phyloP scores from a whole-genome alignment of 208 protist species.

The Strigomonas culicis region DNA sequence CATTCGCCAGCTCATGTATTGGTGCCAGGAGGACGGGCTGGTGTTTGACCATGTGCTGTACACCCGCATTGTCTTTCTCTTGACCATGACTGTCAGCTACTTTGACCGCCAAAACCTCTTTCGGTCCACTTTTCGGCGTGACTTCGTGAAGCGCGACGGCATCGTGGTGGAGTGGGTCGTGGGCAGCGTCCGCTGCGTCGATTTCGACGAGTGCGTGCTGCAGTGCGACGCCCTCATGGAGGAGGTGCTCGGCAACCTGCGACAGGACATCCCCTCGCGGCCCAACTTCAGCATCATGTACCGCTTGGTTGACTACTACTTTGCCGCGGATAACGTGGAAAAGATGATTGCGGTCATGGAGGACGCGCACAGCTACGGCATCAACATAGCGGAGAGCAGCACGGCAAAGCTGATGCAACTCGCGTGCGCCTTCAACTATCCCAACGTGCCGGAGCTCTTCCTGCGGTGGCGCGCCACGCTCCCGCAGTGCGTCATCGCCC shows the following conservation, averaged over 20 bases:
- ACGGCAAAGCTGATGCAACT: slow-evolving; percentile 91
- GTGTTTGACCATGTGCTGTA: slow-evolving; percentile 88
- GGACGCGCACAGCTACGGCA: slow-evolving; percentile 67
- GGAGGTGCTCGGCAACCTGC: slow-evolving; percentile 74
- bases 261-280: slow-evolving; percentile 60
- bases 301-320: slow-evolving; percentile 90
- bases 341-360: slow-evolving; percentile 91
- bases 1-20: slow-evolving; percentile 66
- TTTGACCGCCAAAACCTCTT: slow-evolving; percentile 89
- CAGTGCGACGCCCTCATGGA: slow-evolving; percentile 86
- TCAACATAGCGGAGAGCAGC: slow-evolving; percentile 80
- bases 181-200: slow-evolving; percentile 54
- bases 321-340: slow-evolving; percentile 87
- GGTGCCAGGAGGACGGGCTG: slow-evolving; percentile 75
- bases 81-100: slow-evolving; percentile 89
- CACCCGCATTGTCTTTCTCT: slow-evolving; percentile 77
- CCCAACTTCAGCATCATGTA: slow-evolving; percentile 83
- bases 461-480: slow-evolving; percentile 73
- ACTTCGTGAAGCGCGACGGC: slow-evolving; percentile 82
- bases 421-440: slow-evolving; percentile 82
- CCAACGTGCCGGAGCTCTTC: slow-evolving; percentile 75
- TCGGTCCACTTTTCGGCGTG: slow-evolving; percentile 62
- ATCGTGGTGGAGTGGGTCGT: slow-evolving; percentile 88
- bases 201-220: slow-evolving; percentile 84
- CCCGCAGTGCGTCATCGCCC: slow-evolving; percentile 86